Evolutionary conservation across 2,329 filamentous ascomycete genomes (phyloP).

Genomic region (Cytospora piceicola): DNA sequence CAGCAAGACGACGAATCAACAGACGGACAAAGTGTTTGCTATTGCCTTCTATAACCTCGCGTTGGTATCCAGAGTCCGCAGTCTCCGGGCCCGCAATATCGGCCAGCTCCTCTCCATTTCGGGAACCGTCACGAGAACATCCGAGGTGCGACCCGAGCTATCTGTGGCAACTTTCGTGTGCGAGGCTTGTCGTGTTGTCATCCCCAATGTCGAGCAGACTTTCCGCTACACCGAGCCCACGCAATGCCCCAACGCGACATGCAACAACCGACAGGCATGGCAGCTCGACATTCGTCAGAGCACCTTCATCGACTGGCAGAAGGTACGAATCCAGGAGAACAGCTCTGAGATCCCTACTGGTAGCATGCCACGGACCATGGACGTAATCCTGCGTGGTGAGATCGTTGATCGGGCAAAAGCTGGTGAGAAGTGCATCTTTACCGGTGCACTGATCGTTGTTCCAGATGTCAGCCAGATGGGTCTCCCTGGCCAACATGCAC

Average conservation of each 20-base stretch:
- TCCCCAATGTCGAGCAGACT: conserved; percentile 93
- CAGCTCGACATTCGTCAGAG: conserved; percentile 95
- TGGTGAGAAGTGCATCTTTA: conserved; percentile 98
- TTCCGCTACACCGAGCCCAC: conserved; percentile 97
- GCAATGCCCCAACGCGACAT: conserved; percentile 87
- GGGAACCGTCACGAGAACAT: conserved; percentile 94
- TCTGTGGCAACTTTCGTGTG: conserved; percentile 92
- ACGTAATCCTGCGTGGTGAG: conserved; percentile 93
- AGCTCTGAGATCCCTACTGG: conserved; percentile 97
- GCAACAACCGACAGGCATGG: conserved; percentile 91
- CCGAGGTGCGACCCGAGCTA: conserved; percentile 92
- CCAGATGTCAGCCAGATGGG: conserved; percentile 95
- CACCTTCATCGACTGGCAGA: conserved; percentile 99
- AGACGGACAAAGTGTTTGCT: conserved; percentile 95
- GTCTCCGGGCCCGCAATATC: conserved; percentile 86
- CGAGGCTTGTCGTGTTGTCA: conserved; percentile 80
- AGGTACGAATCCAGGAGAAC: conserved; percentile 97
- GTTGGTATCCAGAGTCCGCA: conserved; percentile 81
- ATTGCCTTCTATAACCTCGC: conserved; percentile 93
- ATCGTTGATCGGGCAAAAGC: conserved; percentile 98
- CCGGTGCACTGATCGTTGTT: conserved; percentile 92
- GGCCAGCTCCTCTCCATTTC: conserved; percentile 94
- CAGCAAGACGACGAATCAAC: conserved; percentile 83
- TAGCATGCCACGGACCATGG: conserved; percentile 98
- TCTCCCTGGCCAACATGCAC: conserved; percentile 81